Conservation (phyloP, 768 basidiomycete genomes). For the Lyophyllum semitale region DNA sequence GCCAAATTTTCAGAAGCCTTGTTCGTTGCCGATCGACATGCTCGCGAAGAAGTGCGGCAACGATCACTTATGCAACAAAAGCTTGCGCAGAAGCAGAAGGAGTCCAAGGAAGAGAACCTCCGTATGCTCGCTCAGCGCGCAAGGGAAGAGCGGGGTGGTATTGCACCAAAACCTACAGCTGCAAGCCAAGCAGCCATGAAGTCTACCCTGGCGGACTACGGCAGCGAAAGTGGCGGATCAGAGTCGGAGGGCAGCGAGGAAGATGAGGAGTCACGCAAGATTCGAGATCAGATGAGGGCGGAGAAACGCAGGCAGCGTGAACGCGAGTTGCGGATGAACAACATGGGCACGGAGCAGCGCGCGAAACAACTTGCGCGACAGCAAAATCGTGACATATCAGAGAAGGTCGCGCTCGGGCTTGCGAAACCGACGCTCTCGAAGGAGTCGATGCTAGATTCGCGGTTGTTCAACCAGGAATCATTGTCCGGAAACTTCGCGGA, state of each 20-base stretch:
- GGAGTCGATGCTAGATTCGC: conserved; percentile 96
- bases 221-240: conserved; percentile 71
- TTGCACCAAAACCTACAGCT: conserved; percentile 66
- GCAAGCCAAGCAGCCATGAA: conserved; percentile 72
- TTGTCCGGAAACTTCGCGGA: conserved; percentile 81
- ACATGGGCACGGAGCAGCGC: conserved; percentile 97
- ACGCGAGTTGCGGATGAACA: conserved; percentile 97
- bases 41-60: conserved; percentile 96
- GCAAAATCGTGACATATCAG: conserved; percentile 98
- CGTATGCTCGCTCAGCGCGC: conserved; percentile 94
- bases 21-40: conserved; percentile 94
- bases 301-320: conserved; percentile 95
- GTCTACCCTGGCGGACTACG: conserved; percentile 82
- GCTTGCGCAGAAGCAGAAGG: conserved; percentile 98
- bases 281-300: conserved; percentile 87
- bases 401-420: conserved; percentile 96
- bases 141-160: conserved; percentile 88
- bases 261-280: conserved; percentile 82
- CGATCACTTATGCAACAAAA: conserved; percentile 98
- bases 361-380: conserved; percentile 95
- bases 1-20: conserved; percentile 98
- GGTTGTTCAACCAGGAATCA: conserved; percentile 96
- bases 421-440: conserved; percentile 97
- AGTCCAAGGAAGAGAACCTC: conserved; percentile 93
- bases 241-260: conserved; percentile 64